A percentile compares a stretch with the other conserved stretches of the same genome.
These are phyloP conservation scores for Colletotrichum siamense DNA, from an alignment of 2,329 filamentous ascomycete species.

Conservation along the genomic window DNA sequence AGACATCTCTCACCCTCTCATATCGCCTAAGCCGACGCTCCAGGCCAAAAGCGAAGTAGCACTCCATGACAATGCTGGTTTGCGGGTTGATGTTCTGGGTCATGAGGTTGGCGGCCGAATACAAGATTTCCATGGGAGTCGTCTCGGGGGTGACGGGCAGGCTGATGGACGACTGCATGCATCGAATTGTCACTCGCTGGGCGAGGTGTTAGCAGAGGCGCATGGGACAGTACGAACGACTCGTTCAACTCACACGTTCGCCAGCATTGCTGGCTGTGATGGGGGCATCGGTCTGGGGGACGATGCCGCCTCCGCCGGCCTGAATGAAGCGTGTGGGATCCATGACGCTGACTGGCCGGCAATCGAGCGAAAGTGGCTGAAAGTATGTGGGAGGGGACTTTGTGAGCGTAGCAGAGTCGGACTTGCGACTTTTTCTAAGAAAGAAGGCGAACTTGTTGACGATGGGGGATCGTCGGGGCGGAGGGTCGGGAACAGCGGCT, in stretches of 20 bases:
- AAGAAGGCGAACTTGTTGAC: constrained; percentile 55
- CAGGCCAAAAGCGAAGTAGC: constrained; percentile 76
- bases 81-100: constrained; percentile 67
- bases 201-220: constrained; percentile 31
- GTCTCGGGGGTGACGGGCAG: constrained; percentile 79
- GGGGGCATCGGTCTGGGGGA: constrained; percentile 72
- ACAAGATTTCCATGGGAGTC: constrained; percentile 75
- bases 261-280: constrained; percentile 81
- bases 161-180: constrained; percentile 69
- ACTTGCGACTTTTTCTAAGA: constrained; percentile 43
- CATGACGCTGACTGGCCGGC: constrained; percentile 12
- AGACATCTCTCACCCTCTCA: constrained; percentile 83
- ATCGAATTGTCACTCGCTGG: constrained; percentile 75
- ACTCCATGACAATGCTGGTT: constrained; percentile 77
- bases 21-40: constrained; percentile 85
- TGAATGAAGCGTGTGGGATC: constrained; percentile 40
- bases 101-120: constrained; percentile 68
- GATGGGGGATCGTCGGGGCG: constrained; percentile 44
- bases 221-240: neutral
- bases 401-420: constrained; percentile 32
- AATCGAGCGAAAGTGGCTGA: constrained; percentile 5
- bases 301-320: constrained; percentile 50
- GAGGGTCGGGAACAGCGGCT: constrained; percentile 37
- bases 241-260: constrained; percentile 64
- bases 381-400: constrained; percentile 11